These are phyloP conservation scores for Xylaria sp. DNA, from an alignment of 495 filamentous ascomycete species.

Conservation along the genomic window DNA sequence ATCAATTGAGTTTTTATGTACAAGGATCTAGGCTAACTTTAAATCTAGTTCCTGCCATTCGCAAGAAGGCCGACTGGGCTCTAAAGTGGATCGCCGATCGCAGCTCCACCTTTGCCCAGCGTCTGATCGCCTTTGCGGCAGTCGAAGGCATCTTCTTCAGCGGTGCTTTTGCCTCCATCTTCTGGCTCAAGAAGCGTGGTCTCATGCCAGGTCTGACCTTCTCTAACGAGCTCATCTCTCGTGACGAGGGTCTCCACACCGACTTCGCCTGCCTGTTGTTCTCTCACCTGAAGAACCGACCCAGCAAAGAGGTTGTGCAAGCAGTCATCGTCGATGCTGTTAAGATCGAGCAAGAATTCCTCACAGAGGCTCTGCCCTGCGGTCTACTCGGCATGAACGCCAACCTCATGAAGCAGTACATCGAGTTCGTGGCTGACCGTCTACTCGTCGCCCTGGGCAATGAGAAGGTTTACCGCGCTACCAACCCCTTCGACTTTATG, in stretches of 20 bases:
- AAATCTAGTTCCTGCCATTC: conserved; percentile 81
- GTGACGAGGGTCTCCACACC: conserved; percentile 98
- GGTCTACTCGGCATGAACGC: conserved; percentile 97
- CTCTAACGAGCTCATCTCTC: conserved; percentile 99
- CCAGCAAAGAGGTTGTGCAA: conserved; percentile 77
- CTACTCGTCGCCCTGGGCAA: conserved; percentile 92
- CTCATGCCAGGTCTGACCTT: conserved; percentile 98
- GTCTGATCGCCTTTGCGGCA: conserved; percentile 95
- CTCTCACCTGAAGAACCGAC: conserved; percentile 91
- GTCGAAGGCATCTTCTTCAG: conserved; percentile 99
- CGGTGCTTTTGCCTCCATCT: conserved; percentile 98
- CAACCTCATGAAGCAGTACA: conserved; percentile 98
- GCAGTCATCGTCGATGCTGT: conserved; percentile 95
- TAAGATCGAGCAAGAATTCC: conserved; percentile 94
- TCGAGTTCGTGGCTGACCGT: conserved; percentile 98
- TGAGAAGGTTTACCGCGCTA: conserved; percentile 86
- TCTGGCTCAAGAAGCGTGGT: conserved; percentile 99
- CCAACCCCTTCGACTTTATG: conserved; percentile 99
- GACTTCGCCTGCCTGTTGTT: conserved; percentile 98
- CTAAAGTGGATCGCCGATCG: conserved; percentile 92
- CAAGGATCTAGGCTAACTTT: conserved; percentile 32
- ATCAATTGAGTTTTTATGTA: neutral
- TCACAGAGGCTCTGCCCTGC: conserved; percentile 91
- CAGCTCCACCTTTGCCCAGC: conserved; percentile 91
- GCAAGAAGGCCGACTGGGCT: conserved; percentile 98